Conservation (phyloP, 805 yeast species). For the Kockiozyma suomiensis region DNA sequence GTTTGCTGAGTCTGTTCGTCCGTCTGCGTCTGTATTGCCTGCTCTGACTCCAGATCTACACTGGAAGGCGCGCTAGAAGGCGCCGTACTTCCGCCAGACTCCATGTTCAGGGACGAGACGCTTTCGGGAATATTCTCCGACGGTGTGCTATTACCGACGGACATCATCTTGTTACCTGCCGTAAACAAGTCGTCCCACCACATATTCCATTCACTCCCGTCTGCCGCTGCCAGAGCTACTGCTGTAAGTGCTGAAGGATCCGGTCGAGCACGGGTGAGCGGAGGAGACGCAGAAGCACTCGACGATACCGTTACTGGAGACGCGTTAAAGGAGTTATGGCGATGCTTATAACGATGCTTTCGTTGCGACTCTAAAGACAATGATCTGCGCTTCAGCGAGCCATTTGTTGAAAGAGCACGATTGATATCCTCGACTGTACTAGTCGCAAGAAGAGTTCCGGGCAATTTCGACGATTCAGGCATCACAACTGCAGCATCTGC, state of each 20-base stretch:
- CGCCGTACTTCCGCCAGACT: constrained; percentile 9
- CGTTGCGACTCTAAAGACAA: constrained; percentile 1
- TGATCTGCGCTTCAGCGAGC: neutral
- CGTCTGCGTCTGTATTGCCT: neutral
- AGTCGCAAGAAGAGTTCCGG: neutral
- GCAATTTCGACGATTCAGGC: neutral
- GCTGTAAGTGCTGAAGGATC: constrained; percentile 5
- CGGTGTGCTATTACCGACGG: neutral
- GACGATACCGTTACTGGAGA: neutral
- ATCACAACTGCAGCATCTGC: neutral
- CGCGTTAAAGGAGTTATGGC: neutral
- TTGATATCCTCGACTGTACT: constrained; percentile 16
- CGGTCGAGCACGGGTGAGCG: neutral
- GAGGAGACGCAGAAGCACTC: neutral
- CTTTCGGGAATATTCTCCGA: neutral
- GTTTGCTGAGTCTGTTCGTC: neutral
- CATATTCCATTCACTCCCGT: constrained; percentile 24
- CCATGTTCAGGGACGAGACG: neutral
- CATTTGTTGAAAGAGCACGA: constrained; percentile 17
- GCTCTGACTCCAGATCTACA: constrained; percentile 15
- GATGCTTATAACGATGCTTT: constrained; percentile 4
- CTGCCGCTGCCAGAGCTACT: constrained; percentile 5
- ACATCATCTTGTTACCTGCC: neutral
- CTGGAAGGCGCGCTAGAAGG: constrained; percentile 22
- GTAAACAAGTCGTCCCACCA: constrained; percentile 29